A percentile compares a stretch with the other conserved stretches of the same genome.
Conservation (phyloP, 2,329 filamentous ascomycete genomes). For the Colletotrichum sp. region DNA sequence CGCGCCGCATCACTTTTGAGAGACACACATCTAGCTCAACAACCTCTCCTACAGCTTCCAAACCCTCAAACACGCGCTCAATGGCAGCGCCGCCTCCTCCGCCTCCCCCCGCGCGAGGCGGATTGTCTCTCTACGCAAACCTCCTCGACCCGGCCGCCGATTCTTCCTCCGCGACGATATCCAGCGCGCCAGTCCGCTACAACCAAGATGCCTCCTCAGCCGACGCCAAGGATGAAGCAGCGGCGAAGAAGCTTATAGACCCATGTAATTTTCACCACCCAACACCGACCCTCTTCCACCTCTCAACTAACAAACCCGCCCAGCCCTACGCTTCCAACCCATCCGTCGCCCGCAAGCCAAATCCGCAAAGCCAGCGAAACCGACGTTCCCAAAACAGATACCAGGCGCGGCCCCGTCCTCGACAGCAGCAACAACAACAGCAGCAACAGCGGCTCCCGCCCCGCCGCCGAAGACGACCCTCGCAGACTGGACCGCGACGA, state of each 20-base stretch:
- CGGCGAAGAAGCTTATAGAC: constrained; percentile 66
- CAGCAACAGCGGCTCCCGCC: constrained; percentile 34
- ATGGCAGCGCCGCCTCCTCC: constrained; percentile 40
- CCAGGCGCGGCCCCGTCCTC: constrained; percentile 27
- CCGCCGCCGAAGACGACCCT: constrained; percentile 69
- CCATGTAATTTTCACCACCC: constrained; percentile 30
- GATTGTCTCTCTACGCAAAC: constrained; percentile 83
- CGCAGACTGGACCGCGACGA: constrained; percentile 79
- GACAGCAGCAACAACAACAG: constrained; percentile 28
- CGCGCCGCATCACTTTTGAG: background rate
- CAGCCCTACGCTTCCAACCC: constrained; percentile 83
- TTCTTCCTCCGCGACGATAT: constrained; percentile 68
- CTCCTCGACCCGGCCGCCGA: constrained; percentile 68
- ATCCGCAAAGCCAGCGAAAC: constrained; percentile 65
- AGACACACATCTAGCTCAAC: background rate
- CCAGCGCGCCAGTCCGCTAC: constrained; percentile 77
- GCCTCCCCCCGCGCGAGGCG: constrained; percentile 48
- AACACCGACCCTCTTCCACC: background rate
- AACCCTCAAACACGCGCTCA: background rate
- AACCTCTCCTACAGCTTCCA: background rate
- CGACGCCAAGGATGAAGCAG: constrained; percentile 49
- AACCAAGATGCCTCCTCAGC: constrained; percentile 56
- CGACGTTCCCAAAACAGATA: constrained; percentile 56
- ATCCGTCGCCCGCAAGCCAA: constrained; percentile 76
- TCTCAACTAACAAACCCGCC: background rate